Evolutionary conservation across 441 rosid species (phyloP).

Genomic region (Pelargonium cotyledonis): DNA sequence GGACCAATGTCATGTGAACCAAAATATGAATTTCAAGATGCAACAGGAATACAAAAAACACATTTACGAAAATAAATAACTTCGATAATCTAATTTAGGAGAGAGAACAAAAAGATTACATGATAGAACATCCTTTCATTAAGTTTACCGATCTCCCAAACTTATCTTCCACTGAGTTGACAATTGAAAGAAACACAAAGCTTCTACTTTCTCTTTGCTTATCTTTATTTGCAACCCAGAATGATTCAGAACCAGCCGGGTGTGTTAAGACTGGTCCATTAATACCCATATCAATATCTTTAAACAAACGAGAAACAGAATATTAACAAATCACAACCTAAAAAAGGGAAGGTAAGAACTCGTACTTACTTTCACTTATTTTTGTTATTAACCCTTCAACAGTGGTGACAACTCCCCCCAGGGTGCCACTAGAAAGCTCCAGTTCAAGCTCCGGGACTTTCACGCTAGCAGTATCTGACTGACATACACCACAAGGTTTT

Average conservation of each 20-base stretch:
- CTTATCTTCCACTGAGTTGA: background rate
- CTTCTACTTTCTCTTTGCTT: background rate
- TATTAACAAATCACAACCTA: background rate
- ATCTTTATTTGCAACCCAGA: background rate
- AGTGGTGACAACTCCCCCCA: constrained; percentile 89
- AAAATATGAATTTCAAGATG: background rate
- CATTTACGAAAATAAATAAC: too few relatives aligned
- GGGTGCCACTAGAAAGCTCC: constrained; percentile 84
- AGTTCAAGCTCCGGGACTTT: constrained; percentile 80
- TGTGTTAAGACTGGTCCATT: background rate
- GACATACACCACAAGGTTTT: constrained; percentile 17
- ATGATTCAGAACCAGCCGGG: background rate
- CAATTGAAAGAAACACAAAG: background rate
- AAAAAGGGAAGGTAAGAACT: constrained; percentile 11
- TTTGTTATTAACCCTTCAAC: constrained; percentile 93
- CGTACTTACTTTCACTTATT: constrained; percentile 83
- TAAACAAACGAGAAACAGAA: background rate
- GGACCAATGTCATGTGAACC: background rate
- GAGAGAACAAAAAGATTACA: background rate
- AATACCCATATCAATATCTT: background rate
- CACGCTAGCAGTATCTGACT: constrained; percentile 93
- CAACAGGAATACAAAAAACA: background rate
- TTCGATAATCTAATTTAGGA: background rate
- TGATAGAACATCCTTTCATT: background rate
- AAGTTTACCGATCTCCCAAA: background rate